phyloP scores from a whole-genome alignment of 1,139 yeast species.

The Candida gigantensis region DNA sequence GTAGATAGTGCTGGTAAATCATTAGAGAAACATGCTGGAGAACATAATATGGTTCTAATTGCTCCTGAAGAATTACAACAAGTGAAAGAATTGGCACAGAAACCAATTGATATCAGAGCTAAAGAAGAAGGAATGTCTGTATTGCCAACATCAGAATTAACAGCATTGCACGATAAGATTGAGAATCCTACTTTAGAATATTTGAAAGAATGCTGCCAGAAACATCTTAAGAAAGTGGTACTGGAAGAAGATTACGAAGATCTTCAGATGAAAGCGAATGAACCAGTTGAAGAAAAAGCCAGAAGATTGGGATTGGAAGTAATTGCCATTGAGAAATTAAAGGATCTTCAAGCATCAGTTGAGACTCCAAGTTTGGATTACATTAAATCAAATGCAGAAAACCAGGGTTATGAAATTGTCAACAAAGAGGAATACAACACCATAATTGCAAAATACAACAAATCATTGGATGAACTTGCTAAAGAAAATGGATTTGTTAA shows the following conservation, averaged over 20 bases:
- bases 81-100: slow-evolving; percentile 9
- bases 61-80: slow-evolving; percentile 15
- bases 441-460: slow-evolving; percentile 7
- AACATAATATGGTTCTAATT: slow-evolving; percentile 15
- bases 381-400: slow-evolving; percentile 18
- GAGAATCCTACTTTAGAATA: slow-evolving; percentile 25
- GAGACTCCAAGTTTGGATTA: slow-evolving; percentile 25
- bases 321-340: slow-evolving; percentile 8
- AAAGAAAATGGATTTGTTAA: slow-evolving; percentile 26
- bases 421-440: slow-evolving; percentile 14
- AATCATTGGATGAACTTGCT: slow-evolving; percentile 16
- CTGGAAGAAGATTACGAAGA: slow-evolving; percentile 12
- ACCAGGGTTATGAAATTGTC: slow-evolving; percentile 12
- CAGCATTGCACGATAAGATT: slow-evolving; percentile 16
- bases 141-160: slow-evolving; percentile 15
- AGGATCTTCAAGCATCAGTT: slow-evolving; percentile 5
- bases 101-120: slow-evolving; percentile 22
- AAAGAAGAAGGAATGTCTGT: slow-evolving; percentile 15
- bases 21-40: slow-evolving; percentile 16
- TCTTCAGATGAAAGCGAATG: slow-evolving; percentile 11
- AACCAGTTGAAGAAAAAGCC: slow-evolving; percentile 15
- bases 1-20: slow-evolving; percentile 5
- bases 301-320: slow-evolving; percentile 13
- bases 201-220: slow-evolving; percentile 18
- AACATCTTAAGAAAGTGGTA: slow-evolving; percentile 12